phyloP scores from a whole-genome alignment of 2,329 filamentous ascomycete species.

The Verticillium albo-atrum region DNA sequence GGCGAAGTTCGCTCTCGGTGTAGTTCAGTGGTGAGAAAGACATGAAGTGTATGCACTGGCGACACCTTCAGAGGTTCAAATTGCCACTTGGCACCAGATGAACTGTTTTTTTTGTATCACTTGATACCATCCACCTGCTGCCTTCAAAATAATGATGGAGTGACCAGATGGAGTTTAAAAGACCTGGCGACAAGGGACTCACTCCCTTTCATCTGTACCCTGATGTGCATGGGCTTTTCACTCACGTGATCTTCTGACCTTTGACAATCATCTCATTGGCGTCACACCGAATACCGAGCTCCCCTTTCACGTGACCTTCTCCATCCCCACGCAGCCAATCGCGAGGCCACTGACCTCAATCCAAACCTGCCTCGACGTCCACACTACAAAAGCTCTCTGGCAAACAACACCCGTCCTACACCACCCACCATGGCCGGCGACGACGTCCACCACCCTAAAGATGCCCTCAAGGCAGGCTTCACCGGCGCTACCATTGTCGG shows the following conservation, averaged over 20 bases:
- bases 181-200: no score
- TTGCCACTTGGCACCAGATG: no score
- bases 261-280: slow-evolving; percentile 10
- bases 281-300: background rate
- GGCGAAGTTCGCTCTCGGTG: background rate
- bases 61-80: no score
- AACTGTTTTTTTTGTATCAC: no score
- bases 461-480: slow-evolving; percentile 66
- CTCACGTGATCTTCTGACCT: slow-evolving; percentile 2
- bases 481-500: slow-evolving; percentile 63
- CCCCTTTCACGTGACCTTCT: slow-evolving; percentile 6
- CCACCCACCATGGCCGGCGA: slow-evolving; percentile 17
- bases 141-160: no score
- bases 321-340: background rate
- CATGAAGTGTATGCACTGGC: no score
- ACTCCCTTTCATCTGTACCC: no score
- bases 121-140: no score
- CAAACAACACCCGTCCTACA: background rate
- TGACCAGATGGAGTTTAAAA: no score
- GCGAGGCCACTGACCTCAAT: background rate
- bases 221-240: background rate
- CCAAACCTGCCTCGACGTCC: slow-evolving; percentile 13
- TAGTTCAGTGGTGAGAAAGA: no score
- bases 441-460: slow-evolving; percentile 64
- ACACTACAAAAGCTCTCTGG: slow-evolving; percentile 5